A percentile compares a stretch with the other conserved stretches of the same genome.
Conservation (phyloP, 768 basidiomycete species). For the Cyclocybe aegerita region DNA sequence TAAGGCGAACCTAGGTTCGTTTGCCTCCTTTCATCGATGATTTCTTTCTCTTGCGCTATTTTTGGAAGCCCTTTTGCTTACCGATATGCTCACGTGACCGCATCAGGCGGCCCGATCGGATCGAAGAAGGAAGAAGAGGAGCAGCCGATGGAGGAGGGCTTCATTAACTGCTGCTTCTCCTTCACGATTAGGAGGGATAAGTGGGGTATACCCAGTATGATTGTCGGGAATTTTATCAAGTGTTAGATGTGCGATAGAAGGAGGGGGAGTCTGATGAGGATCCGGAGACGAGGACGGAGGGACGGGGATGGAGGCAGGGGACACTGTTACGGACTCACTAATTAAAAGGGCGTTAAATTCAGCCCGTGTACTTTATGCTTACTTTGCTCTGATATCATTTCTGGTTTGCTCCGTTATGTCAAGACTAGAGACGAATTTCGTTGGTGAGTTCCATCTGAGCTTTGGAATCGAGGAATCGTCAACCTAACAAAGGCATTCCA, state of each 20-base stretch:
- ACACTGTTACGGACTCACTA: too few relatives aligned
- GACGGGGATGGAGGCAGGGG: too few relatives aligned
- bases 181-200: conserved; percentile 84
- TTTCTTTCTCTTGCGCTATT: neutral
- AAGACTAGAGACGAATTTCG: too few relatives aligned
- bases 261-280: too few relatives aligned
- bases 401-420: neutral
- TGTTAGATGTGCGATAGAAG: conserved; percentile 41
- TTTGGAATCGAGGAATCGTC: too few relatives aligned
- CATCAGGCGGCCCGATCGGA: conserved; percentile 8
- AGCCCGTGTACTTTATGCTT: neutral
- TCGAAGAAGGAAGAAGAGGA: conserved; percentile 27
- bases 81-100: conserved; percentile 3
- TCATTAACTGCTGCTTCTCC: conserved; percentile 88
- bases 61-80: neutral
- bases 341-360: neutral
- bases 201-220: conserved; percentile 88
- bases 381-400: neutral
- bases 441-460: too few relatives aligned
- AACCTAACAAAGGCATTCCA: too few relatives aligned
- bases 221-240: conserved; percentile 86
- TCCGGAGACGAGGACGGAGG: too few relatives aligned
- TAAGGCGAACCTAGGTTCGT: conserved; percentile 19
- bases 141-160: conserved; percentile 61
- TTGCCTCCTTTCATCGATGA: neutral